Percentiles rank a stretch among this genome's conserved stretches.
These are phyloP conservation scores for Graphilbum fragrans DNA, from an alignment of 2,329 filamentous ascomycete species.

Conservation along the genomic window DNA sequence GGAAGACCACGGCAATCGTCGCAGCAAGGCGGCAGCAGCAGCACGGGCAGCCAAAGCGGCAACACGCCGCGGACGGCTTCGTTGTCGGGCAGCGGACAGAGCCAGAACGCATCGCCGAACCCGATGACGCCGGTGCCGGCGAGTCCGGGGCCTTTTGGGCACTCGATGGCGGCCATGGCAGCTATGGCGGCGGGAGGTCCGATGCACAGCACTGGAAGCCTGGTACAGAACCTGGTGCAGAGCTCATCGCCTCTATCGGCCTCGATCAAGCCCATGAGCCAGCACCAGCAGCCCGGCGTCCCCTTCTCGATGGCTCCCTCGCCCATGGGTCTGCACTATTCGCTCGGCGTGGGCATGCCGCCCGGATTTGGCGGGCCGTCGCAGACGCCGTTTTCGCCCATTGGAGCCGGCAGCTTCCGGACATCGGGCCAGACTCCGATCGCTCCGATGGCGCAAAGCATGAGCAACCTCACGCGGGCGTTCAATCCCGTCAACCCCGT, in stretches of 20 bases:
- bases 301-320: conserved; percentile 32
- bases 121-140: conserved; percentile 51
- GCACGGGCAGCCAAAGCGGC: conserved; percentile 39
- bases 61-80: conserved; percentile 56
- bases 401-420: conserved; percentile 1
- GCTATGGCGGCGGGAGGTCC: conserved; percentile 7
- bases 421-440: conserved; percentile 29
- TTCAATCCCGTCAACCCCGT: too few relatives aligned
- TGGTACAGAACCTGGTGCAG: background rate
- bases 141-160: conserved; percentile 50
- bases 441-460: conserved; percentile 41
- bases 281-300: conserved; percentile 21
- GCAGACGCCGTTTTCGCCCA: background rate
- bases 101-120: conserved; percentile 48
- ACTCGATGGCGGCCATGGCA: conserved; percentile 23
- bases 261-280: conserved; percentile 4
- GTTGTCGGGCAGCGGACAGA: conserved; percentile 42
- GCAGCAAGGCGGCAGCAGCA: conserved; percentile 62
- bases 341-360: conserved; percentile 23
- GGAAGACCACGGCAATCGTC: conserved; percentile 65
- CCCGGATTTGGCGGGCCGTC: conserved; percentile 3
- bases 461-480: conserved; percentile 31
- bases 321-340: conserved; percentile 21
- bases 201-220: conserved; percentile 2
- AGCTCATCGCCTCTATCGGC: background rate